Evolutionary conservation across 2,329 filamentous ascomycete genomes (phyloP), one percentile per base, ranked within the genome.

Genomic region (Sporothrix dimorphospora): DNA sequence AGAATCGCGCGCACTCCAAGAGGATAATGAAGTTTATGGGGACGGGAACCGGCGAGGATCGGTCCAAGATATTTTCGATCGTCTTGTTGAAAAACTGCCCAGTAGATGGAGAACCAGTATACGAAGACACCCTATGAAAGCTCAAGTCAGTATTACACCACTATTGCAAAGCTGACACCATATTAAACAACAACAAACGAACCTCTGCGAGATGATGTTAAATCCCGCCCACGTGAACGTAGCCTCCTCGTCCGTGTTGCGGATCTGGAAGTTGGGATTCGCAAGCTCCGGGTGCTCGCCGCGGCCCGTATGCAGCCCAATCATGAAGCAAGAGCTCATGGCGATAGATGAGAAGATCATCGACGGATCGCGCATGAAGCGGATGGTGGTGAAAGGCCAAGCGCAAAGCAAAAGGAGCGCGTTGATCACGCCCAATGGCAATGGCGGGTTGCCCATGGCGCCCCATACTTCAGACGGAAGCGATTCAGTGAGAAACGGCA

Each of bases 171-270:
- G n/a, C n/a, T n/a, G n/a, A n/a, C n/a, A n/a, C n/a, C n/a, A n/a
- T n/a, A n/a, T n/a, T n/a, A n/a, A n/a, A n/a, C n/a, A n/a, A n/a
- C n/a, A n/a, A n/a, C n/a, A n/a, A n/a, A 70, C 76, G 2, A 76
- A 85, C 84, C 83, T 82, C 73, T 88, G 86, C 0, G 84, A 81
- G 8, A 88, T 79, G 16, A 87, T 84, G 30, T 85, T 87, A 73
- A 85, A 85, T 1, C 84, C 85, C 2, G 85, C 81, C 86, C 86
- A 88, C 0, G 86, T 87, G 63, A 81, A 84, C 0, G 82, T 81
- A 2, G 86, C 86, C 72, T 88, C 86, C 71, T 87, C 84, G 69
- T 88, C 83, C 0, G 84, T 84, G 55, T 83, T 82, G 1, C 79
- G 81, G 63, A 82, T 80, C 30, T 82, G 80, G 70, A 83, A 81